Percentiles rank a stretch among this genome's conserved stretches.
Conservation (phyloP, 2,329 filamentous ascomycete genomes). For the Alternaria conjuncta region DNA sequence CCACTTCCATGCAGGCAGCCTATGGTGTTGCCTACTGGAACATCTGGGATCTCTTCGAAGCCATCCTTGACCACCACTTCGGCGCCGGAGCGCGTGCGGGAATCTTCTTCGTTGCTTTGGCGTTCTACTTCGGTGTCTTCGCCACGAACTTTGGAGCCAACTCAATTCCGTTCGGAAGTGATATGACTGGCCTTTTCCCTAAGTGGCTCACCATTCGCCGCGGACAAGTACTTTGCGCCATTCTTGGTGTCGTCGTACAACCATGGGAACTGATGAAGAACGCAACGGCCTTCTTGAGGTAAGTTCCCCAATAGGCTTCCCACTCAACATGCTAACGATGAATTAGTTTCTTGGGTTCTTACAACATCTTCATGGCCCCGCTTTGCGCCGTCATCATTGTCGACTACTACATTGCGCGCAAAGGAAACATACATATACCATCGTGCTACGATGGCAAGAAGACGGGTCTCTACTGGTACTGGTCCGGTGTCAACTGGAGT, state of each 20-base stretch:
- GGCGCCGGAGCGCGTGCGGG: conserved; percentile 47
- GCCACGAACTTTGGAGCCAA: conserved; percentile 54
- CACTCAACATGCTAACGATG: neutral
- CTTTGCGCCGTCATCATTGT: conserved; percentile 49
- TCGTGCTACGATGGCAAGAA: conserved; percentile 42
- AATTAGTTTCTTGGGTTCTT: conserved; percentile 51
- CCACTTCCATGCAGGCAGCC: conserved; percentile 42
- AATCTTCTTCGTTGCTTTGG: conserved; percentile 49
- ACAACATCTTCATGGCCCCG: conserved; percentile 53
- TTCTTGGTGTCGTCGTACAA: conserved; percentile 47
- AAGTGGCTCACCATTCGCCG: conserved; percentile 53
- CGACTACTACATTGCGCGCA: conserved; percentile 48
- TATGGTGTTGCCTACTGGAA: conserved; percentile 54
- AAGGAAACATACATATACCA: conserved; percentile 52
- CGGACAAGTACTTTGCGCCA: conserved; percentile 51
- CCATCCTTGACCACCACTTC: conserved; percentile 52
- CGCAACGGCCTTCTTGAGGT: conserved; percentile 49
- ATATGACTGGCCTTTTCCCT: conserved; percentile 52
- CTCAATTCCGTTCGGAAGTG: conserved; percentile 51
- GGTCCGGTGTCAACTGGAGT: conserved; percentile 41
- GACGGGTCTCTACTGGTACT: conserved; percentile 40
- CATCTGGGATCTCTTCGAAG: conserved; percentile 54
- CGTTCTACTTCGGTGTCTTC: conserved; percentile 50
- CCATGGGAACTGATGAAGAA: conserved; percentile 54
- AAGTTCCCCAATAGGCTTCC: neutral